Conservation (phyloP, 257 asterid species). For the Lithospermum erythrorhizon region DNA sequence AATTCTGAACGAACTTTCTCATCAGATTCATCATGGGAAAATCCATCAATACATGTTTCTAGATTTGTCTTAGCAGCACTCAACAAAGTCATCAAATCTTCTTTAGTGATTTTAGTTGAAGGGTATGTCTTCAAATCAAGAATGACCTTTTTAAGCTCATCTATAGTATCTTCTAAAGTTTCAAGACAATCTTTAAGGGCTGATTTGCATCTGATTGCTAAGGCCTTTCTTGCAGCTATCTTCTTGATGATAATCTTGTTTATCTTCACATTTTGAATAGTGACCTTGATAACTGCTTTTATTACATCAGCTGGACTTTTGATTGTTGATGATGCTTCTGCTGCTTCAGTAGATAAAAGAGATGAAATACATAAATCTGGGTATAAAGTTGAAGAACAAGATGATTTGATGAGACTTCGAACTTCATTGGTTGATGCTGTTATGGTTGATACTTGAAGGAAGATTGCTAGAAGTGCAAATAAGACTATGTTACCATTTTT, state of each 20-base stretch:
- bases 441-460: too few species aligned
- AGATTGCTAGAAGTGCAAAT: too few species aligned
- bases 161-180: not conserved
- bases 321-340: not conserved
- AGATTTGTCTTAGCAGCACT: not conserved
- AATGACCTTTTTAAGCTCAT: constrained; percentile 3
- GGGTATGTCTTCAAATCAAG: not conserved
- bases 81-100: not conserved
- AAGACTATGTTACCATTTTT: too few species aligned
- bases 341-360: not conserved
- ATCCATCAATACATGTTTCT: not conserved
- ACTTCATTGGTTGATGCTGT: too few species aligned
- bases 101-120: not conserved
- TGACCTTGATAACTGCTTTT: not conserved
- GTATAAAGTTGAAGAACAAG: constrained; percentile 8
- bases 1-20: not conserved
- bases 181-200: constrained; percentile 11
- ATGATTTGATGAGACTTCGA: constrained; percentile 3
- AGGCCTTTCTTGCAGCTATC: not conserved
- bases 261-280: not conserved
- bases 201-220: not conserved
- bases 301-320: constrained; percentile 2
- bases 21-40: not conserved
- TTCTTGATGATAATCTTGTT: not conserved
- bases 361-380: constrained; percentile 9